Evolutionary conservation across 495 filamentous ascomycete species (phyloP).

Genomic region (Bacidia gigantensis): DNA sequence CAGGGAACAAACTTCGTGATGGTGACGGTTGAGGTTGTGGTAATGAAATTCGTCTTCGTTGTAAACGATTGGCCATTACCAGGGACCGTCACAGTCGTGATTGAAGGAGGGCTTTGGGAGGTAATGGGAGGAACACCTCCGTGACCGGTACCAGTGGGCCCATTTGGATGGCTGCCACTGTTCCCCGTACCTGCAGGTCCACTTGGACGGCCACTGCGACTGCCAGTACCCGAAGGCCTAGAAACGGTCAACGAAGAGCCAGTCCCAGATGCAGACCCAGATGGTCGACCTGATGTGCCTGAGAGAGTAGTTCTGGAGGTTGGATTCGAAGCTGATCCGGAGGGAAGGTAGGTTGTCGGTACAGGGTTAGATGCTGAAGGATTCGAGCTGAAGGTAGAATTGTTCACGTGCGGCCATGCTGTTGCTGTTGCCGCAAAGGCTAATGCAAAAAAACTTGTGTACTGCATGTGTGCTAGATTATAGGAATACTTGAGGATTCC

Average conservation of each 20-base stretch:
- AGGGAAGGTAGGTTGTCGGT: not conserved
- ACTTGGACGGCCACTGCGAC: not conserved
- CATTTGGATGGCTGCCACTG: not conserved
- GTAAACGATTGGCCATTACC: constrained; percentile 2
- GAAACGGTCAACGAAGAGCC: not conserved
- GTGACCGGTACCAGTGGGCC: constrained; percentile 3
- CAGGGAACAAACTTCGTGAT: constrained; percentile 23
- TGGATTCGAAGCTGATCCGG: not conserved
- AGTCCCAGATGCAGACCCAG: not conserved
- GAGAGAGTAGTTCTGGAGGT: not conserved
- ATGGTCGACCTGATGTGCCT: not conserved
- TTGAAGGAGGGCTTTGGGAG: not conserved
- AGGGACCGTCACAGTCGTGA: constrained; percentile 5
- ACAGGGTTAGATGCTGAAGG: not conserved
- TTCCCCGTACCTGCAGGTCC: not conserved
- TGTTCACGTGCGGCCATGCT: not conserved
- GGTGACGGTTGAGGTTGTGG: constrained; percentile 7
- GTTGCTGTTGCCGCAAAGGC: not conserved
- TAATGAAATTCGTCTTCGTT: constrained; percentile 8
- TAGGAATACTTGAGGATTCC: not conserved
- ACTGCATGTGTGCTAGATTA: not conserved
- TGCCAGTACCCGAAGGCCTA: not conserved
- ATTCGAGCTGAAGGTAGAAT: not conserved
- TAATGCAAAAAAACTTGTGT: not conserved
- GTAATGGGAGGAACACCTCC: constrained; percentile 3